phyloP scores from a whole-genome alignment of 352 stramenopile species.

The Phytophthora megakarya region DNA sequence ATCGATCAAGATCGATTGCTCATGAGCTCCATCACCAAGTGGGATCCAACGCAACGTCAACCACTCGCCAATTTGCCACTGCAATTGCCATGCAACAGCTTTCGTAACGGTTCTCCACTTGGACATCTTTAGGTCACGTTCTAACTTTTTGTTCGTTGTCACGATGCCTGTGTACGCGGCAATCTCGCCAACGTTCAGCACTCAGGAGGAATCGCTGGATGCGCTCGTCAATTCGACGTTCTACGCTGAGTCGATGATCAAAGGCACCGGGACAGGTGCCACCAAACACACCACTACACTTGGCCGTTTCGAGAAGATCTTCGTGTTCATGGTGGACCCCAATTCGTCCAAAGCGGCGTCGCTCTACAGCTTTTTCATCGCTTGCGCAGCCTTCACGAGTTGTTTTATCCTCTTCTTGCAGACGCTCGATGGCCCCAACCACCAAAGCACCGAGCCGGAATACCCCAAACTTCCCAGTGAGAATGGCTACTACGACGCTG shows the following conservation, averaged over 20 bases:
- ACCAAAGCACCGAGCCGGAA: constrained; percentile 63
- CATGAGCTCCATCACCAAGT: constrained; percentile 13
- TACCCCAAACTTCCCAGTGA: constrained; percentile 63
- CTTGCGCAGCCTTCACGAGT: constrained; percentile 62
- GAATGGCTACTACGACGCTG: constrained; percentile 58
- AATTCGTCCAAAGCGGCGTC: constrained; percentile 65
- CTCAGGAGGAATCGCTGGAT: constrained; percentile 55
- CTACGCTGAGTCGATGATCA: constrained; percentile 51
- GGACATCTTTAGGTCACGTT: neutral
- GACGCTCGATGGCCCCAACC: constrained; percentile 77
- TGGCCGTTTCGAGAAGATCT: constrained; percentile 62
- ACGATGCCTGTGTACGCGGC: constrained; percentile 63
- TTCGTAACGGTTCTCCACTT: no score
- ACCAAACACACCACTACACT: constrained; percentile 51
- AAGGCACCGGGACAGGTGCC: constrained; percentile 33
- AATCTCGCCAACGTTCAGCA: constrained; percentile 70
- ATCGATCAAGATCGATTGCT: constrained; percentile 21
- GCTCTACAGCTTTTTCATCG: constrained; percentile 80
- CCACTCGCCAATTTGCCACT: neutral
- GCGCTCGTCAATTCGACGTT: constrained; percentile 56
- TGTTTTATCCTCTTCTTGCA: constrained; percentile 79
- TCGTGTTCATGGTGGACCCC: constrained; percentile 77
- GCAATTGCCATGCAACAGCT: constrained; percentile 8
- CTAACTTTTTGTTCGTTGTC: constrained; percentile 1
- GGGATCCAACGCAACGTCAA: constrained; percentile 14